Evolutionary conservation across 2,329 filamentous ascomycete species (phyloP), one percentile per base, ranked within the genome.

Genomic region (Botrytis elliptica): DNA sequence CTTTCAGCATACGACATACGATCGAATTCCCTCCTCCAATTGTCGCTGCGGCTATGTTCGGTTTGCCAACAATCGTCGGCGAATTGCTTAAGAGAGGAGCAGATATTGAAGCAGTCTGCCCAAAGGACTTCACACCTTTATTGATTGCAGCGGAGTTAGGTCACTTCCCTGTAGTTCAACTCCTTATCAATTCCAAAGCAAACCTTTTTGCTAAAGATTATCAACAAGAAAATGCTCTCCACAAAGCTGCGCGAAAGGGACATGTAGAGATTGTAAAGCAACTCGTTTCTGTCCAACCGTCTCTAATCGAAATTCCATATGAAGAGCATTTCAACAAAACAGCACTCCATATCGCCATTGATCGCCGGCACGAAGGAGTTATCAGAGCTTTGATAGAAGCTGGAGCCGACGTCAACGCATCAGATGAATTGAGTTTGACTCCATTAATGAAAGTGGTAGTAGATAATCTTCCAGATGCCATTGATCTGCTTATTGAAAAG

Each of bases 151-250:
- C 70, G 42, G 46, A 68, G 33, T 14, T 46, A 9, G 73, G 69
- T 4, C 52, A 74, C 25, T 64, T 4, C 1, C 36, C 44, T 8
- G 59, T 71, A 18, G 60, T 71, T 38, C 33, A 46, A 4, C 55
- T 46, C 0, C n/a, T 70, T 6, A 42, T 73, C 22, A 22, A 20
- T 20, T 49, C 44, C 25, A 71, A 66, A 20, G 52, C 68, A 22
- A 59, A 74, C 14, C 40, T 65, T 59, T 18, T 44, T 1, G 67
- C 72, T 46, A 57, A 49, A 46, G 66, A 74, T 60, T 12, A 49
- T 33, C 40, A 10, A n/a, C 29, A 33, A 46, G n/a, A 52, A 20
- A 73, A n/a, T 49, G 29, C 71, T 12, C 46, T 74, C 6, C 67
- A 62, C 38, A 65, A 59, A 46, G 68, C 57, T 25, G 4, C 42